A percentile compares a stretch with the other conserved stretches of the same genome.
phyloP scores from a whole-genome alignment of 2,329 filamentous ascomycete genomes.

The Epichloe uncinata region DNA sequence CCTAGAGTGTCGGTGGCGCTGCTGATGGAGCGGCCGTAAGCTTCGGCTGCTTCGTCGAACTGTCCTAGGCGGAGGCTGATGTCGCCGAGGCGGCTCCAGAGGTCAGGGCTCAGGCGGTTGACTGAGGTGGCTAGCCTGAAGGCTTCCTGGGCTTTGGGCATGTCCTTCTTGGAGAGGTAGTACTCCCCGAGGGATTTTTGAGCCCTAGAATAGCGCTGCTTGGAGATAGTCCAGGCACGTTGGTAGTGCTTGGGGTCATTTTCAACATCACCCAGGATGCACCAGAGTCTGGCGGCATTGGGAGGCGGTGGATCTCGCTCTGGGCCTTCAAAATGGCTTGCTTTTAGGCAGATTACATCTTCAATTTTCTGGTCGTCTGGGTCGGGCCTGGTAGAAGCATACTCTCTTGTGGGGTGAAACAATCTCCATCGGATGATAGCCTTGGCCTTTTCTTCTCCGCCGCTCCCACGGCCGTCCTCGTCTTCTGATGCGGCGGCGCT shows the following conservation, averaged over 20 bases:
- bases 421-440: constrained; percentile 65
- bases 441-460: constrained; percentile 66
- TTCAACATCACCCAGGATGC: constrained; percentile 85
- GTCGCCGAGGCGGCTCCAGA: constrained; percentile 87
- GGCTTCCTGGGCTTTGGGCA: constrained; percentile 57
- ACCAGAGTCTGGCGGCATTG: constrained; percentile 79
- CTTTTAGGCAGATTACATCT: constrained; percentile 44
- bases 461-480: constrained; percentile 36
- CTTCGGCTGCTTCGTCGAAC: constrained; percentile 68
- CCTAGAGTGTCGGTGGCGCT: constrained; percentile 47
- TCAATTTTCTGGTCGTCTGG: constrained; percentile 37
- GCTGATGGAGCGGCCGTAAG: constrained; percentile 72
- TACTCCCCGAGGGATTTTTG: constrained; percentile 77
- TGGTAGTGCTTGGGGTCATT: constrained; percentile 62
- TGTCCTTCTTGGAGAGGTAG: constrained; percentile 54
- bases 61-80: constrained; percentile 65
- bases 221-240: constrained; percentile 78
- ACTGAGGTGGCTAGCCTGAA: constrained; percentile 66
- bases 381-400: constrained; percentile 19
- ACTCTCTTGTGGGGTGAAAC: constrained; percentile 47
- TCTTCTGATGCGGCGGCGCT: constrained; percentile 44
- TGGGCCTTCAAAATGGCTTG: constrained; percentile 42
- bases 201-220: constrained; percentile 67
- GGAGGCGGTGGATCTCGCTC: constrained; percentile 57
- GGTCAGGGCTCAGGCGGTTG: constrained; percentile 67